These are phyloP conservation scores for Lathyrus oleraceus DNA, from an alignment of 306 rosid genomes.

Conservation along the genomic window DNA sequence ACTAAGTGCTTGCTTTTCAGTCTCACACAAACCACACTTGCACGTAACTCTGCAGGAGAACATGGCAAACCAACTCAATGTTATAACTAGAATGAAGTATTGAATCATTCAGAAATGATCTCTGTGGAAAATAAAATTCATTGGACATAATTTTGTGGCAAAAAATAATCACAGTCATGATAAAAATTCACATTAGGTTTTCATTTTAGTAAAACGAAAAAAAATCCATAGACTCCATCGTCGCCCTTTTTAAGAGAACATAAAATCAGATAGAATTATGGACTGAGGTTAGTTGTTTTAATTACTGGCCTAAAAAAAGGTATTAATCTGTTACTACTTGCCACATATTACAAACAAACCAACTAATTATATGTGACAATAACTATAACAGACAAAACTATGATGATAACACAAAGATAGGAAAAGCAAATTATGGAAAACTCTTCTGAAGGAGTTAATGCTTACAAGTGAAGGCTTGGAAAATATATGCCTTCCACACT, in stretches of 20 bases:
- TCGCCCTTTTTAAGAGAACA: conserved; percentile 10
- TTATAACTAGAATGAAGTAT: conserved; percentile 22
- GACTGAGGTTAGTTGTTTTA: conserved; percentile 2
- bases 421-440: neutral
- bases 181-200: conserved; percentile 2
- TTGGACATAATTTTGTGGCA: neutral
- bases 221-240: neutral
- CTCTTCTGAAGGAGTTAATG: conserved; percentile 31
- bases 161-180: neutral
- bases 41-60: conserved; percentile 68
- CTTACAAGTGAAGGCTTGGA: conserved; percentile 97
- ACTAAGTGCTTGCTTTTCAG: conserved; percentile 70
- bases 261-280: conserved; percentile 4
- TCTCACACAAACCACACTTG: conserved; percentile 74
- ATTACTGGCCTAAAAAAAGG: conserved; percentile 11
- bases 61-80: conserved; percentile 23
- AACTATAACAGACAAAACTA: neutral
- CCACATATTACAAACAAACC: neutral
- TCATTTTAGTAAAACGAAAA: neutral
- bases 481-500: conserved; percentile 92
- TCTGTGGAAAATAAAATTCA: neutral
- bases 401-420: conserved; percentile 3
- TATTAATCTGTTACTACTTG: neutral
- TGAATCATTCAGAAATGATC: neutral
- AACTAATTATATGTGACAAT: neutral